A percentile compares a stretch with the other conserved stretches of the same genome.
These are phyloP conservation scores for Colletotrichum ledebouriae DNA, from an alignment of 2,329 filamentous ascomycete species.

Conservation along the genomic window DNA sequence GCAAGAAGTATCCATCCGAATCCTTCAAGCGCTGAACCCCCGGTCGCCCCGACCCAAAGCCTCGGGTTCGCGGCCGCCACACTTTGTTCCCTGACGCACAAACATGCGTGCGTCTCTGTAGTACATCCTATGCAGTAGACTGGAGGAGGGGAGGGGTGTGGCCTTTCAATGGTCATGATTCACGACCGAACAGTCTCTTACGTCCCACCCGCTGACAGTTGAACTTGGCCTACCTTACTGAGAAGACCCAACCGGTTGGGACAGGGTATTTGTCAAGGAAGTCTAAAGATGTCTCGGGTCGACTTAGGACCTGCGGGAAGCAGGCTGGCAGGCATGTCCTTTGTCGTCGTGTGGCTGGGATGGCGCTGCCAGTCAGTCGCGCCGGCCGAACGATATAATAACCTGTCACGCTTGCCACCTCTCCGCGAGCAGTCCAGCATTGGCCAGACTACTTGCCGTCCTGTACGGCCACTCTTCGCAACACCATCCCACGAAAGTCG, in stretches of 20 bases:
- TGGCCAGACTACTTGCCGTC: constrained; percentile 21
- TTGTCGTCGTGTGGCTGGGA: constrained; percentile 38
- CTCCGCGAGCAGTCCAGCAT: constrained; percentile 29
- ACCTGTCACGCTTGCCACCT: constrained; percentile 33
- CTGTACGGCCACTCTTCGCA: neutral
- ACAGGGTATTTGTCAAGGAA: constrained; percentile 42
- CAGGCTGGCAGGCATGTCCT: constrained; percentile 40
- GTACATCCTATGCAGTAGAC: neutral
- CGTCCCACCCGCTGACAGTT: neutral
- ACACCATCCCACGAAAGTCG: constrained; percentile 7
- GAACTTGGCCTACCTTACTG: constrained; percentile 4
- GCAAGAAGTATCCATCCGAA: constrained; percentile 9
- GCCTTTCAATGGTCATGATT: constrained; percentile 34
- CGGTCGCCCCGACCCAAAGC: constrained; percentile 38
- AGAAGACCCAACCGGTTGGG: constrained; percentile 22
- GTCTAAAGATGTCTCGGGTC: constrained; percentile 41
- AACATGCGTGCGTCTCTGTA: constrained; percentile 18
- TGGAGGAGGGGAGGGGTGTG: constrained; percentile 22
- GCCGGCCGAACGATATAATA: constrained; percentile 37
- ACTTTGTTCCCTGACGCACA: constrained; percentile 40
- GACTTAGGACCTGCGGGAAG: constrained; percentile 24
- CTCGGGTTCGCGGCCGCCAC: constrained; percentile 42
- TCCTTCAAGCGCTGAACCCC: constrained; percentile 24
- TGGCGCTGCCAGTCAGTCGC: constrained; percentile 29
- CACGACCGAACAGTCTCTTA: constrained; percentile 21